Evolutionary conservation across 495 filamentous ascomycete species (phyloP), one percentile per base, ranked within the genome.

Genomic region (Penicillium bialowiezense): DNA sequence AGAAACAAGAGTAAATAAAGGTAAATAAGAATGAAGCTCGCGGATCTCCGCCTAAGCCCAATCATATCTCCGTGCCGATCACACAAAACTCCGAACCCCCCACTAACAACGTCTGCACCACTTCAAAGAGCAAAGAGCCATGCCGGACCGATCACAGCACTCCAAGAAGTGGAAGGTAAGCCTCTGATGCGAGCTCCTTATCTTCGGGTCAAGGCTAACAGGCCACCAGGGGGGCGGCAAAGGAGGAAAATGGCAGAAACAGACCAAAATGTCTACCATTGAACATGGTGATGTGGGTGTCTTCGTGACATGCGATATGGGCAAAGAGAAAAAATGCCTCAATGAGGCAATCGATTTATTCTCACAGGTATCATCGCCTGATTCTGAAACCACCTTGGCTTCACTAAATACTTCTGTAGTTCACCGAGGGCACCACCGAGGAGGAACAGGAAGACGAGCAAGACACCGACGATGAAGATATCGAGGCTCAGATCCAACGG

Each of bases 251-350:
- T 71, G 65, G 56, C 45, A 52, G 8, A 57, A 64, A 33, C 46
- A 52, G 17, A 32, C 40, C n/a, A 65, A 48, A 19, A 33, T 50
- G 35, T 44, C 58, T 18, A 55, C 38, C 32, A 80, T 90, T 48
- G 83, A 89, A 53, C 73, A 82, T 19, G 93, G 93, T 13, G 89
- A 93, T 64, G 73, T 77, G 36, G 93, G 93, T 9, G 87, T 97
- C 23, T 97, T 92, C 79, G 81, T 86, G 20, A 96, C 95, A 1
- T 97, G 91, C 61, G 85, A 90, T 26, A 83, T 84, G 65, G 82
- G 82, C 42, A 86, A 79, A 67, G 92, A 98, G 71, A 72, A 69
- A 17, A 91, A 85, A 70, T 90, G 89, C 15, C 77, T 87, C 2
- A 75, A 72, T 29, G 93, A 98, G 61, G 65, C 90, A 35, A 69